These are phyloP conservation scores for Hippophae rhamnoides DNA, from an alignment of 306 rosid species.

Conservation along the genomic window DNA sequence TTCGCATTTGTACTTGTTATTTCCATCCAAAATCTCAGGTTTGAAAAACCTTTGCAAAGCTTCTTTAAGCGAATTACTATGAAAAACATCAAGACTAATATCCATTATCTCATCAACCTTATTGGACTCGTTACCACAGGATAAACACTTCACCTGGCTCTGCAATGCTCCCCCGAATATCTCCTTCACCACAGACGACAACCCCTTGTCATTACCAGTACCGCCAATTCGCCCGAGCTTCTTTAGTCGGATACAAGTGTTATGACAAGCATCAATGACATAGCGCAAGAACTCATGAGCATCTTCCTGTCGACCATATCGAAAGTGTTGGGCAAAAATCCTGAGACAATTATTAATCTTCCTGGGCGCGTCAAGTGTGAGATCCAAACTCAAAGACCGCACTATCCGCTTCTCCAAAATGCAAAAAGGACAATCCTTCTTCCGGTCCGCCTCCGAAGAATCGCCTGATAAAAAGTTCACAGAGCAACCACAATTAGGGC, in stretches of 20 bases:
- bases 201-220: neutral
- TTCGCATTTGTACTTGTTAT: constrained; percentile 92
- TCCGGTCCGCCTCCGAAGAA: constrained; percentile 37
- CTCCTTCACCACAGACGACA: constrained; percentile 59
- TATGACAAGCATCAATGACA: constrained; percentile 93
- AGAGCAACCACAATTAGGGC: constrained; percentile 5
- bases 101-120: constrained; percentile 99
- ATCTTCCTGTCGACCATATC: constrained; percentile 88
- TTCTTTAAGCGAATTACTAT: constrained; percentile 79
- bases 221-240: constrained; percentile 35
- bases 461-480: constrained; percentile 43
- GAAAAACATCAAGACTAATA: constrained; percentile 93
- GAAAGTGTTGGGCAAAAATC: constrained; percentile 70
- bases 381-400: constrained; percentile 62
- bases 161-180: constrained; percentile 94
- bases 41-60: constrained; percentile 84
- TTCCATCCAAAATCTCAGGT: constrained; percentile 88
- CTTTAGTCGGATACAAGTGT: constrained; percentile 80
- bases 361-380: constrained; percentile 49
- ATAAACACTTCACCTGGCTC: constrained; percentile 95
- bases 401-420: constrained; percentile 73
- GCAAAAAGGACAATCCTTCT: constrained; percentile 82
- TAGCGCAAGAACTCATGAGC: constrained; percentile 93
- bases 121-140: constrained; percentile 91
- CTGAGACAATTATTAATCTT: constrained; percentile 69